Evolutionary conservation across 108 stramenopile species (phyloP), one percentile per base, ranked within the genome.

Genomic region (Skeletonema potamos): DNA sequence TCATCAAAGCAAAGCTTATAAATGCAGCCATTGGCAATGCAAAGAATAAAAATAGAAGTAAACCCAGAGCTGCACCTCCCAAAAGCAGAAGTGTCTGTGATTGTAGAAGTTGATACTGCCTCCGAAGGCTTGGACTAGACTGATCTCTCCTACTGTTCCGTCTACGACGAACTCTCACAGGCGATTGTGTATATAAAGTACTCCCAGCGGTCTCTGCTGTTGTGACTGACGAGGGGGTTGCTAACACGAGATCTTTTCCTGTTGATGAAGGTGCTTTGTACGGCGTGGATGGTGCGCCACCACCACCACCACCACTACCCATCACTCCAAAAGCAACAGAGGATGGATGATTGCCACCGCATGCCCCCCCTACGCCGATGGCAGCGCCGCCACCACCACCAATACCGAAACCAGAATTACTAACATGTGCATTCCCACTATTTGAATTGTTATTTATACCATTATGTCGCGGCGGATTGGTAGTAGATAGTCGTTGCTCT

Each of bases 41-140:
- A 44, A 63, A 80, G n/a, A 80, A 41, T 54, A 80, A 51, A 51
- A 80, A 80, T 27, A 80, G 54, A 41, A 73, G n/a, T 29, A 80
- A 63, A 9, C 72, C 67, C 20, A 80, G 37, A 17, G 72, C 46
- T 6, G 72, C 44, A 10, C 54, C 51, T 17, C 66, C 72, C 20
- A 80, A 56, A 27, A 80, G 72, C 11, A 80, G 66, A 24, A 72
- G 30, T 27, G 44, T 33, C 39, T 73, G 79, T 22, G 65, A 67
- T 43, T 68, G 72, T 56, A 72, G 66, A 13, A 80, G 34, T 48
- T 64, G 72, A 29, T 80, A 80, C 29, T 68, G 73, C 39, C 73
- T 62, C 28, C 54, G 66, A 30, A 74, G 33, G 30, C 44, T 81
- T 8, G 63, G 62, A 10, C 12, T 29, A 30, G 36, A 27, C 12